A percentile compares a stretch with the other conserved stretches of the same genome.
Conservation (phyloP, 1,284 basidiomycete species). For the Amylostereum chailletii region DNA sequence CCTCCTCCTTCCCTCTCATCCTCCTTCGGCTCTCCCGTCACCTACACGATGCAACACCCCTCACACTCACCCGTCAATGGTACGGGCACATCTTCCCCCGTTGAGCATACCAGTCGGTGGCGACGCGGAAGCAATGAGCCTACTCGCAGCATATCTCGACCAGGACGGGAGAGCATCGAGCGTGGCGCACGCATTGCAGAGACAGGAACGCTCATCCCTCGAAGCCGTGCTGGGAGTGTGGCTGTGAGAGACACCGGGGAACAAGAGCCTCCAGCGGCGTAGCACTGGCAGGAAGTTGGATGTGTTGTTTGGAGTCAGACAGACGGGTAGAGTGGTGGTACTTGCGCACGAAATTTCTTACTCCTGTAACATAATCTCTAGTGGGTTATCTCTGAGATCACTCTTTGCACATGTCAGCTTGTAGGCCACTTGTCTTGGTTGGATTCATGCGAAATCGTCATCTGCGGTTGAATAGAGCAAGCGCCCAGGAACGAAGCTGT, state of each 20-base stretch:
- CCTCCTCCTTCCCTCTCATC: constrained; percentile 62
- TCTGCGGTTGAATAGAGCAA: no score
- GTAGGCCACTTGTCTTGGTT: no score
- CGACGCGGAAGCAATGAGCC: constrained; percentile 30
- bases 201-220: constrained; percentile 44
- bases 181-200: constrained; percentile 57
- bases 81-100: constrained; percentile 26
- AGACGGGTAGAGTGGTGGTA: no score
- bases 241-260: background rate
- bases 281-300: no score
- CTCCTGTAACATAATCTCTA: no score
- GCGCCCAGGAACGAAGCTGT: no score
- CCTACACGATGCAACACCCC: constrained; percentile 26
- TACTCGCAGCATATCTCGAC: constrained; percentile 28
- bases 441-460: no score
- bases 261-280: no score
- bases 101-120: constrained; percentile 39
- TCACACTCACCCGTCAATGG: constrained; percentile 7
- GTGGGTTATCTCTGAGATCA: no score
- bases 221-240: constrained; percentile 38
- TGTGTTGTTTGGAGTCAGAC: no score
- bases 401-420: no score
- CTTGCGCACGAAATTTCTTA: no score
- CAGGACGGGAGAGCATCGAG: constrained; percentile 48
- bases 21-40: constrained; percentile 55